These are phyloP conservation scores for Termitomyces sp. DNA, from an alignment of 768 basidiomycete genomes.

Conservation along the genomic window DNA sequence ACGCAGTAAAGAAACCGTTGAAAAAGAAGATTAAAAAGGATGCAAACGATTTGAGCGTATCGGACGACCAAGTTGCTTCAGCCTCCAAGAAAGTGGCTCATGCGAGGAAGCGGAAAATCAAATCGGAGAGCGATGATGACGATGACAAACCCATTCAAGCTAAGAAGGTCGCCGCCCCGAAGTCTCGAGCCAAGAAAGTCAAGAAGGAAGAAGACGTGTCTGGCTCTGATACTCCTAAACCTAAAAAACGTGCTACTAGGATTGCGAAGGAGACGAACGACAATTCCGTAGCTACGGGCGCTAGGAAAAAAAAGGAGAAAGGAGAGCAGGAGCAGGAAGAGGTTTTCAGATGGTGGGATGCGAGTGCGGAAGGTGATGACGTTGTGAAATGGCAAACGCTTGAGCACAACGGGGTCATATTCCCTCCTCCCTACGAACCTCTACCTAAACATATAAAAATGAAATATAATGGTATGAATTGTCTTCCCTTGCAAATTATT, in stretches of 20 bases:
- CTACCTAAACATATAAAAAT: constrained; percentile 83
- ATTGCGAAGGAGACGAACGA: constrained; percentile 35
- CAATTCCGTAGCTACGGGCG: constrained; percentile 34
- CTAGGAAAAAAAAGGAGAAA: constrained; percentile 49
- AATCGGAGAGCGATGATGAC: constrained; percentile 44
- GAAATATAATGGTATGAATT: constrained; percentile 81
- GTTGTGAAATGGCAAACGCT: constrained; percentile 92
- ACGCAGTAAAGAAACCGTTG: constrained; percentile 44
- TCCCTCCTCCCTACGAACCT: constrained; percentile 91
- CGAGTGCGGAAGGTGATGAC: constrained; percentile 67
- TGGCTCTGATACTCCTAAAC: constrained; percentile 36
- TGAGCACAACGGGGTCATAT: constrained; percentile 90
- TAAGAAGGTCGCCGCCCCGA: constrained; percentile 41
- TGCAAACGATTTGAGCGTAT: constrained; percentile 12
- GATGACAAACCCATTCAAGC: constrained; percentile 37
- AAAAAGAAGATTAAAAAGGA: constrained; percentile 65
- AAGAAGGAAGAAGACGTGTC: constrained; percentile 46
- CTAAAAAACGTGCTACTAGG: constrained; percentile 39
- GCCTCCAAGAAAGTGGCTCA: constrained; percentile 29
- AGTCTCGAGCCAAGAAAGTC: constrained; percentile 44
- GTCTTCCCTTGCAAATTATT: not conserved
- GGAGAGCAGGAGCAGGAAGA: constrained; percentile 71
- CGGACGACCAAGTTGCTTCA: constrained; percentile 31
- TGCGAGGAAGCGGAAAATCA: constrained; percentile 39
- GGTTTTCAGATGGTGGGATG: constrained; percentile 86